These are phyloP conservation scores for Boletales sp. DNA, from an alignment of 768 basidiomycete genomes.

Conservation along the genomic window DNA sequence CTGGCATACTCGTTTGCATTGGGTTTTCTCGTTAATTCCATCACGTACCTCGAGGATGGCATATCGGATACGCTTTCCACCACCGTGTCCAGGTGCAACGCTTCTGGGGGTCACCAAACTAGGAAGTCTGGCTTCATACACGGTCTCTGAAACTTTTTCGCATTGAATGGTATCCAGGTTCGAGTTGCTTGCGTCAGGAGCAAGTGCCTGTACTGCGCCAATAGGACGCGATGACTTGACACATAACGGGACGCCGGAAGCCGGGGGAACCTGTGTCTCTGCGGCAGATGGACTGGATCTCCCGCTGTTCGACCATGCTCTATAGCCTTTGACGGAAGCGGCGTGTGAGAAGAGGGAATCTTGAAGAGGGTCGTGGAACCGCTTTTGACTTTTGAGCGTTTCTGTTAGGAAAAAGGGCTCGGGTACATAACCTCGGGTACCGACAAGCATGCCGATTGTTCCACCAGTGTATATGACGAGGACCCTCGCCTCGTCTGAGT, in stretches of 20 bases:
- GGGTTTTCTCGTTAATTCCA: background rate
- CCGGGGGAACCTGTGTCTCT: background rate
- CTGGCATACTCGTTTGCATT: conserved; percentile 35
- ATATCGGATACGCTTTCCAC: conserved; percentile 75
- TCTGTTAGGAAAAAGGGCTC: conserved; percentile 88
- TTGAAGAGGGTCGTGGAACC: conserved; percentile 90
- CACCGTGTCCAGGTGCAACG: conserved; percentile 53
- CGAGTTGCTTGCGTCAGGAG: conserved; percentile 23
- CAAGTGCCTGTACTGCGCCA: conserved; percentile 40
- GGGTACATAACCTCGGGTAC: conserved; percentile 73
- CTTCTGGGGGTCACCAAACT: conserved; percentile 78
- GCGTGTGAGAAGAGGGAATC: conserved; percentile 85
- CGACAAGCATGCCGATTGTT: conserved; percentile 86
- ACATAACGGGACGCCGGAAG: conserved; percentile 35
- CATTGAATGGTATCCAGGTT: conserved; percentile 35
- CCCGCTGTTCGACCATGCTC: conserved; percentile 70
- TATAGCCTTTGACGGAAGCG: conserved; percentile 72
- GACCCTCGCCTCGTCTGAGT: conserved; percentile 72
- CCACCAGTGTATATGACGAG: conserved; percentile 88
- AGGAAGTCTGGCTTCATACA: conserved; percentile 73
- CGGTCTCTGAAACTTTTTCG: conserved; percentile 50
- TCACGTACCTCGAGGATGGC: conserved; percentile 71
- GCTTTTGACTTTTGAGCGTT: conserved; percentile 73
- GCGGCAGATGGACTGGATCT: conserved; percentile 45
- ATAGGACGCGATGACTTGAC: conserved; percentile 75